Evolutionary conservation across 1,284 basidiomycete species (phyloP).

Genomic region (Trametes sp.): DNA sequence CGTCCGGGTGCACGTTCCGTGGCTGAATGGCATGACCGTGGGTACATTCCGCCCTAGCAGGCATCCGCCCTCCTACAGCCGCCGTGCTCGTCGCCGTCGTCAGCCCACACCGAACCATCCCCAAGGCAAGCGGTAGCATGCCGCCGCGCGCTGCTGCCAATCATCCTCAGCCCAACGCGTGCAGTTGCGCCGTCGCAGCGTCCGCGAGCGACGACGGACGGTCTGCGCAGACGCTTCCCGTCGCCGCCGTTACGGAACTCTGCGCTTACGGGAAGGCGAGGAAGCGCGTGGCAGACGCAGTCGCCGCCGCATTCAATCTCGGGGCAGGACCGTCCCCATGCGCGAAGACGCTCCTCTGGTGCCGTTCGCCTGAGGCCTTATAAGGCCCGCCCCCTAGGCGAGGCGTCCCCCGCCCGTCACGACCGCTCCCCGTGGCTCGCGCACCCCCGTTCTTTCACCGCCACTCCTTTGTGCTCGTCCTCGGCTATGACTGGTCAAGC

Average conservation of each 20-base stretch:
- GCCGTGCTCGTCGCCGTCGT: slow-evolving; percentile 11
- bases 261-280: slow-evolving; percentile 7
- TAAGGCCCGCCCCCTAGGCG: slow-evolving; percentile 11
- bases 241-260: slow-evolving; percentile 12
- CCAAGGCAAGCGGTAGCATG: slow-evolving; percentile 7
- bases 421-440: slow-evolving; percentile 15
- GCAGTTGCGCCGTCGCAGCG: too few species aligned
- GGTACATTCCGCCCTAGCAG: background rate
- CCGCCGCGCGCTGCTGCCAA: background rate
- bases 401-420: slow-evolving; percentile 12
- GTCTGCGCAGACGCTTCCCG: slow-evolving; percentile 5
- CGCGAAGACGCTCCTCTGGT: slow-evolving; percentile 12
- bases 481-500: slow-evolving; percentile 2
- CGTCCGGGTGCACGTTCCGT: slow-evolving; percentile 7
- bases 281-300: slow-evolving; percentile 17
- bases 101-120: background rate
- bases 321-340: slow-evolving; percentile 10
- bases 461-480: slow-evolving; percentile 9
- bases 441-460: slow-evolving; percentile 1
- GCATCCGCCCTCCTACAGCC: slow-evolving; percentile 2
- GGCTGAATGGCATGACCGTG: slow-evolving; percentile 12
- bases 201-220: background rate
- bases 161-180: background rate
- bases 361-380: slow-evolving; percentile 11
- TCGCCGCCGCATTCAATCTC: slow-evolving; percentile 9